Base-by-base conservation (phyloP, 2,329 filamentous ascomycete species). In the Pseudopithomyces chartarum region DNA sequence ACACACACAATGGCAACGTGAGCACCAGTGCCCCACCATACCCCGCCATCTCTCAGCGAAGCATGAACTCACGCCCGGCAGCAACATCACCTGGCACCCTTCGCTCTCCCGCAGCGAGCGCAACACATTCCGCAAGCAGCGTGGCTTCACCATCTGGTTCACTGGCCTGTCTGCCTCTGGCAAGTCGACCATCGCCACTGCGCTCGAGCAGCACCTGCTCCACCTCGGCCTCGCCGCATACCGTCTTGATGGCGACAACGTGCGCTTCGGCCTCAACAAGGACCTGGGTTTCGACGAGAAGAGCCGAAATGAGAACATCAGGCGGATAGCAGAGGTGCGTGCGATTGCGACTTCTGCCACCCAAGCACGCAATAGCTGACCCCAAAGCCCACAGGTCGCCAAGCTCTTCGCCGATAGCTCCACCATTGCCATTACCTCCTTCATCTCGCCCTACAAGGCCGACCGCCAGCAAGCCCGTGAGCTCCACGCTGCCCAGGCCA, bases 181-280 rank as follows among this genome's bases (percentile, higher is more conserved):
- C 74, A 99, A 99, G 81, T 97, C 94, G 51, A 99, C 95, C 56
- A 91, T 99, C 61, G 95, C 95, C 54, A 96, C 92, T 2, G 95
- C 95, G 15, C 90, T 99, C 39, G 95, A 99, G 83, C 94, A 97
- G 82, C 92, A 97, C 78, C 88, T 99, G 33, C 87, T 99, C 54
- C 92, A 96, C 77, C 84, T 91, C 11, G 90, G 89, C 42, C 82
- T 95, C 50, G 82, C 89, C 54, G 90, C 93, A 58, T 99, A 99
- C 85, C 88, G 95, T 52, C 88, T 99, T 29, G 95, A 99, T 79
- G 95, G 94, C 71, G 95, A 99, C 85, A 99, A 99, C 80, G 90
- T 99, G 65, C 94, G 95, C 59, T 97, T 98, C 81, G 95, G 95
- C 15, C 85, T 99, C 66, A 99, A 98, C 87, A 96, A 96, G 80